Evolutionary conservation across 2,329 filamentous ascomycete species (phyloP), one percentile per base, ranked within the genome.

Genomic region (Aureobasidium sp.): DNA sequence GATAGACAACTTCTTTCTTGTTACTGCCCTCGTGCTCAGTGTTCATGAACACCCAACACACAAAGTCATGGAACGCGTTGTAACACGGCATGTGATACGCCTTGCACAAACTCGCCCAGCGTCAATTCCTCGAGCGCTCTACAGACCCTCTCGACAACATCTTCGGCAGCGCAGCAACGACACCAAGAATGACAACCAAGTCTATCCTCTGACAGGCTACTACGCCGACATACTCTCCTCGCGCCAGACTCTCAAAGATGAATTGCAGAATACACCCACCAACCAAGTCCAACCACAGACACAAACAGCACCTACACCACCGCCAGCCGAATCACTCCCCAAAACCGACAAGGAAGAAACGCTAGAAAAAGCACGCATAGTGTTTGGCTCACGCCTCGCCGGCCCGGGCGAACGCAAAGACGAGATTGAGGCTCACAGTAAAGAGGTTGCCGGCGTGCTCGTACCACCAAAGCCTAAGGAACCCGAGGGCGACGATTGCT

Each of bases 401-500:
- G 89, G 88, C 0, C 89, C 91, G 1, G 82, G 83, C 41, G 87
- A 91, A 69, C 81, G 88, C 44, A 82, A 82, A 65, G 83, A 85
- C 64, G 80, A 84, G 48, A 81, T 85, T 39, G 77, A 84, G 13
- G 77, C 81, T 15, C 79, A 83, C 64, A 85, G 85, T 55, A 83
- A 79, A 9, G 79, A 85, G 64, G 79, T 97, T 61, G 91, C 89
- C 1, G 93, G 92, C 3, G 83, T 97, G 0, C 76, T 85, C 20
- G 88, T 97, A 5, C 94, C 94, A 1, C 92, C 91, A 0, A 84
- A 84, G 52, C 94, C 94, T 1, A 82, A 85, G 52, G 93, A 99
- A 75, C 94, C 94, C 53, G 93, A 97, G 75, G 94, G 94, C 3
- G 94, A 97, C 70, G 97, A 99, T 72, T 99, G 94, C 81, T 99